Evolutionary conservation across 2,329 filamentous ascomycete species (phyloP), one percentile per base, ranked within the genome.

Genomic region (Coniochaeta sp.): DNA sequence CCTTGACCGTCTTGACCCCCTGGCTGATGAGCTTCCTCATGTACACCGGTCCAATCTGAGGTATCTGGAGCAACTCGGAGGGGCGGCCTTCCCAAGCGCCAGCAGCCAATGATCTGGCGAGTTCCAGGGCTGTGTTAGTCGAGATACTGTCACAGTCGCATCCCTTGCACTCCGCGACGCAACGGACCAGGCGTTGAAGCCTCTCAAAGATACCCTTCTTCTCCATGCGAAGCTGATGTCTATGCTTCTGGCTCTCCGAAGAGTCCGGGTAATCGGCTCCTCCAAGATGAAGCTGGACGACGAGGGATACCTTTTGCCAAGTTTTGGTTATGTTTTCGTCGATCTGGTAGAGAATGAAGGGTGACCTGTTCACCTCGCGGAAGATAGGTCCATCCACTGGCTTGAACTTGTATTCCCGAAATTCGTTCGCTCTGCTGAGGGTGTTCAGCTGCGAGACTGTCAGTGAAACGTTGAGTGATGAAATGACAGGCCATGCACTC

Each of bases 81-180:
- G 90, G 84, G 2, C 87, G 89, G 36, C 89, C 86, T 68, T 99
- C 95, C 95, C 93, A 96, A 1, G 80, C 79, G 1, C 82, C 84
- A 1, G 92, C 89, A 24, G 85, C 82, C 58, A 98, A 75, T 64
- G 90, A 91, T 60, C 93, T 82, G 55, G 89, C 82, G 6, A 98
- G 81, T 68, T 93, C 89, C 1, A 98, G 80, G 6, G 89, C 89
- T 62, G 87, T 86, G 30, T 82, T 82, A 1, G 86, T 81, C 1
- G 88, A 82, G 4, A 85, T 72, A 0, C 90, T 87, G 70, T 98
- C 91, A 0, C 62, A 63, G 57, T 81, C 77, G 44, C 70, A 68
- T 9, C 73, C 72, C 64, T 89, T 86, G 66, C 90, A 93, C 66
- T 95, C 89, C 47, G 91, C 82, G 12, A 93, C 81, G 65, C 90